Base-by-base conservation (phyloP, 805 yeast genomes). In the Candida maesae region DNA sequence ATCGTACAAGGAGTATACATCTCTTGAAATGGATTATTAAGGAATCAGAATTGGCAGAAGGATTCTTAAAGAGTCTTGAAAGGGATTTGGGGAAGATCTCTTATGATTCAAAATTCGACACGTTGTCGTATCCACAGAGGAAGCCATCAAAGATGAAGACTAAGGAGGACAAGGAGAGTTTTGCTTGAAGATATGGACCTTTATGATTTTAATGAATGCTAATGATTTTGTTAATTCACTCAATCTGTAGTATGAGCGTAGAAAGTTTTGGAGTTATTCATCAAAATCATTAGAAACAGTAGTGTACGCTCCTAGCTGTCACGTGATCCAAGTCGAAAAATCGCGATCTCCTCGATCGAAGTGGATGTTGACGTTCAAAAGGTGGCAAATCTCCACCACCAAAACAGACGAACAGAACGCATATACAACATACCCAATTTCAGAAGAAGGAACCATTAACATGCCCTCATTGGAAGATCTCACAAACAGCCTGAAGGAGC, bases 401-500 rank as follows among this genome's bases (percentile, higher is more conserved):
- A 27, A 30, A 6, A 5, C 27, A 11, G 28, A 33, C n/a, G 28
- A 33, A n/a, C n/a, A n/a, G n/a, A n/a, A n/a, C n/a, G n/a, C n/a
- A n/a, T n/a, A n/a, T n/a, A n/a, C n/a, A 18, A 18, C 9, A 21
- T 16, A 21, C 16, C 13, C 13, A 20, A 10, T 14, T 23, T 14
- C 20, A 5, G 16, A 17, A 16, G 6, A 12, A n/a, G 21, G 10
- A 11, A 8, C 15, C 18, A 15, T 23, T 9, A 5, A 33, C 15
- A 65, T 66, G 69, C 59, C 65, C 2, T 76, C 90, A 1, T 68
- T 88, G 41, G 83, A 82, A 53, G 74, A 76, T 47, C 69, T 86
- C 40, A 83, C 95, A 2, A 74, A 76, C 35, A 81, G 84, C 51
- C 70, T 90, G 45, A 79, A 86, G 34, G 63, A 67, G 32, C 71